Conservation (phyloP, 2,329 filamentous ascomycete species). For the Aspergillus carbonarius region DNA sequence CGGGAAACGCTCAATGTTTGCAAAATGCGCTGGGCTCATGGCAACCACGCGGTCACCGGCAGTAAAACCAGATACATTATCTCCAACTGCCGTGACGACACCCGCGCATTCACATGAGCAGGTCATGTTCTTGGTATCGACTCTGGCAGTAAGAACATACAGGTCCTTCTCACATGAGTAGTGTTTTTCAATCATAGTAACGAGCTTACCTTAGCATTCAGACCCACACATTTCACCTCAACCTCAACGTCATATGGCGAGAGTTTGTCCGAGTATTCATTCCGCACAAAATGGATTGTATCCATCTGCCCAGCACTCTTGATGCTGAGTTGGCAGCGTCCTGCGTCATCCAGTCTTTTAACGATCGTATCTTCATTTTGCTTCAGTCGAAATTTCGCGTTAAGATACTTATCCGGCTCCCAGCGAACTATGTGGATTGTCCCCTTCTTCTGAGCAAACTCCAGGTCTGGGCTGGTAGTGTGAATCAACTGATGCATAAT, state of each 20-base stretch:
- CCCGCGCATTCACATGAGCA: conserved; percentile 7
- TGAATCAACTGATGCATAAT: not conserved
- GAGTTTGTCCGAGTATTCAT: not conserved
- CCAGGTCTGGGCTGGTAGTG: not conserved
- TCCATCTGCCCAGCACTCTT: not conserved
- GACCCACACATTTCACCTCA: not conserved
- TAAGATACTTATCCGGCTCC: not conserved
- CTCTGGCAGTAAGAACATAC: not conserved
- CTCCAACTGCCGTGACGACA: not conserved
- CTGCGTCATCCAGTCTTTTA: not conserved
- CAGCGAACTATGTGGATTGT: not conserved
- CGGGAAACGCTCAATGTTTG: not conserved
- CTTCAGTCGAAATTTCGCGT: not conserved
- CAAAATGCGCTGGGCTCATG: conserved; percentile 5
- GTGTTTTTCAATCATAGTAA: not conserved
- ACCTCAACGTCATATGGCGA: not conserved
- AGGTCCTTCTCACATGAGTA: not conserved
- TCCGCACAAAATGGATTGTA: not conserved
- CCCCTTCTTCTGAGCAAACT: not conserved
- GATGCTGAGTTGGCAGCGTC: not conserved
- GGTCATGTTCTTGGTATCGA: not conserved
- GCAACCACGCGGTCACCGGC: conserved; percentile 3
- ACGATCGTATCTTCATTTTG: not conserved
- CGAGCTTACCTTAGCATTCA: conserved; percentile 1
- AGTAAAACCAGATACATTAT: not conserved